These are phyloP conservation scores for Sugiyamaella sp. DNA, from an alignment of 1,139 yeast species.

Conservation along the genomic window DNA sequence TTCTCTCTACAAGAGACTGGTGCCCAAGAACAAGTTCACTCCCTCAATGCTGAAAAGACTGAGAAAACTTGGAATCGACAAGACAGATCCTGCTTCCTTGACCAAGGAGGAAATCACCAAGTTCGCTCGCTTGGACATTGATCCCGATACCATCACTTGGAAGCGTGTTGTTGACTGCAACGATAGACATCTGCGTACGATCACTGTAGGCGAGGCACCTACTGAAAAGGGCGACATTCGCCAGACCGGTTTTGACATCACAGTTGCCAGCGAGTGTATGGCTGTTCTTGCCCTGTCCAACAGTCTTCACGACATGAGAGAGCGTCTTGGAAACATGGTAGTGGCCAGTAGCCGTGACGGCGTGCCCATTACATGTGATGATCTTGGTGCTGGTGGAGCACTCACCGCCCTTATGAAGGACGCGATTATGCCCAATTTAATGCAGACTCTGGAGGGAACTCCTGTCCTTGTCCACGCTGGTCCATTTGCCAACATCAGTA, in stretches of 20 bases:
- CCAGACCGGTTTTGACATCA: constrained; percentile 91
- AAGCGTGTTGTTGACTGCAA: constrained; percentile 96
- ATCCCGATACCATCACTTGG: constrained; percentile 94
- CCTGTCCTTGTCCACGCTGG: constrained; percentile 99
- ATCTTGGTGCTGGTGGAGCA: constrained; percentile 97
- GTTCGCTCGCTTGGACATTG: constrained; percentile 88
- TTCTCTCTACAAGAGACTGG: constrained; percentile 82
- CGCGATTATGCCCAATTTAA: constrained; percentile 94
- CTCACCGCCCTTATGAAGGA: constrained; percentile 93
- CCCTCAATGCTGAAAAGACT: constrained; percentile 78
- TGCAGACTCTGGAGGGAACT: constrained; percentile 98
- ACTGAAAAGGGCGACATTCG: constrained; percentile 92
- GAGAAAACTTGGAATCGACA: constrained; percentile 75
- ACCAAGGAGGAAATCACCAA: constrained; percentile 73
- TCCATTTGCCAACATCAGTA: constrained; percentile 96
- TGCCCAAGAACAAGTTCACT: constrained; percentile 86
- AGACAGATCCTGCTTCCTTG: constrained; percentile 63
- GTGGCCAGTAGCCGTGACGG: constrained; percentile 83
- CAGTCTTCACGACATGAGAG: constrained; percentile 83
- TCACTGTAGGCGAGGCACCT: constrained; percentile 91
- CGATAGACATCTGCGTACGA: constrained; percentile 89
- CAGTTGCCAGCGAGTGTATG: constrained; percentile 98
- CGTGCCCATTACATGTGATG: constrained; percentile 93
- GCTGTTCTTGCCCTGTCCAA: constrained; percentile 92
- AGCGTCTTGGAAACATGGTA: constrained; percentile 87